These are phyloP conservation scores for Mercurialis annua DNA, from an alignment of 345 rosid species.

Conservation along the genomic window DNA sequence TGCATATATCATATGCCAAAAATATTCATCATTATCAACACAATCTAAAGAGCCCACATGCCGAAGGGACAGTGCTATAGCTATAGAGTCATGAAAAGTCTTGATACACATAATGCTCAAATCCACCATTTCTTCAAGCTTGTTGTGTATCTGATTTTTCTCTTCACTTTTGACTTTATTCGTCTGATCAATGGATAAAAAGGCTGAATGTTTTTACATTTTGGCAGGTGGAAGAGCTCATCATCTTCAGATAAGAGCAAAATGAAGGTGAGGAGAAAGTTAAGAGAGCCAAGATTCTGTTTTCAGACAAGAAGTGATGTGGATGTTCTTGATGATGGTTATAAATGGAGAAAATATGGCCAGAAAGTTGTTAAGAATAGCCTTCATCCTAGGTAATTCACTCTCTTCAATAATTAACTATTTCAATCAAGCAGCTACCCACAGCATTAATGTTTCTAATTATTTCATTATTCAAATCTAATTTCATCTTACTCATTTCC, in stretches of 20 bases:
- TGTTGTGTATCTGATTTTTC: neutral
- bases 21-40: slow-evolving; percentile 11
- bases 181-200: neutral
- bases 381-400: slow-evolving; percentile 86
- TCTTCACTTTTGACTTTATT: neutral
- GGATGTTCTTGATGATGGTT: slow-evolving; percentile 95
- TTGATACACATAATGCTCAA: slow-evolving; percentile 25
- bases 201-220: slow-evolving; percentile 4
- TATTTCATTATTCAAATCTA: neutral
- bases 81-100: slow-evolving; percentile 19
- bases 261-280: slow-evolving; percentile 81
- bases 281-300: slow-evolving; percentile 97
- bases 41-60: slow-evolving; percentile 25
- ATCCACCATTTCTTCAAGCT: slow-evolving; percentile 23
- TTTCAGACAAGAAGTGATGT: slow-evolving; percentile 96
- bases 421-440: neutral
- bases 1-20: too few relatives aligned
- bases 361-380: slow-evolving; percentile 98
- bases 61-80: slow-evolving; percentile 14
- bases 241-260: slow-evolving; percentile 63
- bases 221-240: slow-evolving; percentile 77
- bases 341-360: slow-evolving; percentile 98
- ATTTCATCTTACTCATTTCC: neutral
- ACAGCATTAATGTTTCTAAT: too few relatives aligned
- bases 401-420: neutral